Base-by-base conservation (phyloP, 352 stramenopile species). In the Blastocystis sp. region DNA sequence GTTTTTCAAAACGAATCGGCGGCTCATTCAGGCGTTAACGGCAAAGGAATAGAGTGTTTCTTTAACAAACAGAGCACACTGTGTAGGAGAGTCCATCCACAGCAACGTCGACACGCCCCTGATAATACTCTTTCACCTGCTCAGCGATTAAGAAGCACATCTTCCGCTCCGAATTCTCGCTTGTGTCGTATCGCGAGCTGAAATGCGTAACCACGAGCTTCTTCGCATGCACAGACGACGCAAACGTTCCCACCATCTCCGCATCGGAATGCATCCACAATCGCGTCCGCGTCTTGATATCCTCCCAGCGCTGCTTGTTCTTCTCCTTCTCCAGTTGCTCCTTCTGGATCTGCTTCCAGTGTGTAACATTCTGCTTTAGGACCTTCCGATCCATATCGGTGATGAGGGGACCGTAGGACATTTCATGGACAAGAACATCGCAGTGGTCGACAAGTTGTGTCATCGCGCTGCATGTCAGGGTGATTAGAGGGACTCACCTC, bases 171-270 rank as follows among this genome's bases (percentile, higher is more conserved):
- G 48, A 57, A 7, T 14, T 7, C 6, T 7, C 6, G 14, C 14
- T 57, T 57, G 48, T 57, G 48, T 57, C 48, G 69, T 84, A 95
- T 11, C 92, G 89, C 2, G 92, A 89, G 61, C 91, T 94, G 89
- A 97, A 95, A 90, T 97, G 94, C 76, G 94, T 96, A 54, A 97
- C 59, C 0, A 95, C 87, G 42, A 97, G 89, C 68, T 91, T 90
- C 89, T 93, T 94, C 9, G 93, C 93, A 14, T 90, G 89, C 19
- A 95, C 91, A 7, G 78, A 52, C 60, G 91, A 90, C 10, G 92
- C 93, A 88, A 96, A 95, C 34, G 90, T 65, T 61, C 91, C 93
- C 40, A 93, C 93, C 90, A 97, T 95, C 14, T 91, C 76, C 21
- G 94, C 93, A 11, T 93, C 96, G 9, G 92, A 95, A 90, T 97